These are phyloP conservation scores for Gonium pectorale DNA, from an alignment of 139 green algal genomes.

Conservation along the genomic window DNA sequence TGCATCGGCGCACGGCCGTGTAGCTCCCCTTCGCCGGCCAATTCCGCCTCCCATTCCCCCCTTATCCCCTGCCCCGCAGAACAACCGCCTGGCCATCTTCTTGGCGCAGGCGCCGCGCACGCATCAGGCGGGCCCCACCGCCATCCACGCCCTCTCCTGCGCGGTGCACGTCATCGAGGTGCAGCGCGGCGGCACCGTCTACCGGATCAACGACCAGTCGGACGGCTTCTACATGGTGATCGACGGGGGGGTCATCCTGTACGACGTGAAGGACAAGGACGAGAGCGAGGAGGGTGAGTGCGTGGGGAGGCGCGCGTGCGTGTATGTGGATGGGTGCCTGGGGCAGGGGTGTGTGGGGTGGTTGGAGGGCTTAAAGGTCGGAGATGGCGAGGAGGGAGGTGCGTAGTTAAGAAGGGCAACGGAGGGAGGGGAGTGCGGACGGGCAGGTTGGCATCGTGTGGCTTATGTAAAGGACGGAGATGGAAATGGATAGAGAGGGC, in stretches of 20 bases:
- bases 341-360: not conserved
- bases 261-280: slow-evolving; percentile 37
- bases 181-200: slow-evolving; percentile 17
- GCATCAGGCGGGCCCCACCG: slow-evolving; percentile 21
- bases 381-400: too few relatives aligned
- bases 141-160: slow-evolving; percentile 6
- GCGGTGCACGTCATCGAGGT: slow-evolving; percentile 34
- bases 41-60: not conserved
- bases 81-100: slow-evolving; percentile 25
- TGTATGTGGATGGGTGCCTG: not conserved
- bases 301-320: too few relatives aligned
- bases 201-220: slow-evolving; percentile 19
- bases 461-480: too few relatives aligned
- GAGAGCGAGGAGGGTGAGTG: slow-evolving; percentile 23
- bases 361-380: too few relatives aligned
- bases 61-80: not conserved
- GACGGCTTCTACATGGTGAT: slow-evolving; percentile 43
- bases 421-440: too few relatives aligned
- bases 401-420: too few relatives aligned
- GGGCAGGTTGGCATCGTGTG: too few relatives aligned
- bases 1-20: not conserved
- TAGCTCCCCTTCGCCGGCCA: not conserved
- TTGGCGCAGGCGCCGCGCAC: slow-evolving; percentile 17
- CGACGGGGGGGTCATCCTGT: slow-evolving; percentile 15
- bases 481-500: too few relatives aligned